Base-by-base conservation (phyloP, 345 rosid species). In the Firmiana major region DNA sequence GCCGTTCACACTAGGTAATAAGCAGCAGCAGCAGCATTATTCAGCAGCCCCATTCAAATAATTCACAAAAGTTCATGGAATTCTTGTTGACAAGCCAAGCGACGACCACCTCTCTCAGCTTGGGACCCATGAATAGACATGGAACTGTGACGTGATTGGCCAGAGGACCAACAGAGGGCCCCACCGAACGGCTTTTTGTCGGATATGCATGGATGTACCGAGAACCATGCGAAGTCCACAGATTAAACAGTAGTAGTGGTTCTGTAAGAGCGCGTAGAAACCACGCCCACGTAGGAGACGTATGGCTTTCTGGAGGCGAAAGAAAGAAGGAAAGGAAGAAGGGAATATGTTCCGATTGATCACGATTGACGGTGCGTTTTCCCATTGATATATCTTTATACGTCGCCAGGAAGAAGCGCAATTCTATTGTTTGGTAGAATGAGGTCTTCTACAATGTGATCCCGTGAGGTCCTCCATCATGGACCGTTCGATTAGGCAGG, bases 271-370 rank as follows among this genome's bases (percentile, higher is more conserved):
- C 85, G 90, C 93, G 92, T 90, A 82, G 77, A 66, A 79, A 63
- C 48, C 81, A 90, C 93, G 91, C 90, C 83, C 85, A 83, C 86
- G 77, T 78, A 51, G 77, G 84, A 83, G 40, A 36, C 42, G 74
- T 59, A 55, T 28, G 68, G 63, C 48, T 54, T 71, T 76, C 63
- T 71, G 84, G 78, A 73, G 81, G 82, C 81, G 51, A 34, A 40
- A 58, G 53, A 53, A 63, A 34, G 73, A 66, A 21, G 64, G 19
- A 67, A 26, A 1, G 8, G 8, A 6, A 3, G 13, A 21, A 3
- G 58, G 70, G 95, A 88, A 91, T 91, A 89, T 84, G 88, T 91
- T 88, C 90, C 81, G 21, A 42, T 65, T n/a, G 53, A 40, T 34
- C 81, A 31, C 21, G 26, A 55, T 78, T 34, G 82, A 31, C 21